Base-by-base conservation (phyloP, 75 land plant genomes). In the Adiantum capillusveneris region DNA sequence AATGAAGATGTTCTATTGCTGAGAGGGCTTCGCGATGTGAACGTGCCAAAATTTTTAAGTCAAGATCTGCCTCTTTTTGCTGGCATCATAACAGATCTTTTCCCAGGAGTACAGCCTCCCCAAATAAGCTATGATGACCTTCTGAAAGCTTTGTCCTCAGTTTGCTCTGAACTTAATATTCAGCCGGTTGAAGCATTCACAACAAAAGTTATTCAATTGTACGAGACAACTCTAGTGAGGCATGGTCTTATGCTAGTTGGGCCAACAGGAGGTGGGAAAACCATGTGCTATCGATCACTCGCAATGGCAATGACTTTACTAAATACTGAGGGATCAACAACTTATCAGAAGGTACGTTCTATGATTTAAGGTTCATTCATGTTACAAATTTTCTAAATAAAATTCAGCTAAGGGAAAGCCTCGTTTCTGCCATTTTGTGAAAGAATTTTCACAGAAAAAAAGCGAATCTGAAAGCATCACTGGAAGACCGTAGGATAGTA, bases 181-280 rank as follows among this genome's bases (percentile, higher is more conserved):
- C 75, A 72, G 59, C 69, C 75, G 18, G 69, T 66, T n/a, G 0
- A 25, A 41, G 62, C 64, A 7, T 72, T 72, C 56, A 65, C 59
- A 5, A 67, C 37, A 27, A 72, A 72, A 66, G 64, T 72, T 29
- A 65, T 72, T 30, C 75, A 72, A 43, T 31, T 72, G 18, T 72
- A 72, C 43, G 75, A 72, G 55, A 72, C 75, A 2, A 72, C 75
- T 34, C 29, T 72, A 6, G 75, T 72, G 49, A 65, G 75, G 57
- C 75, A 72, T 59, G 75, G 75, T 12, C 75, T 72, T 29, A 72
- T 72, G 75, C 57, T 72, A 18, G 75, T 72, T 25, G 75, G 75
- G 0, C 75, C 75, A 37, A 72, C 75, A 25, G 75, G 75, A 28
- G 75, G 66, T 59, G 75, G 75, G 2, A 72, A 72, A 51, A 72